Conservation (phyloP, 2,329 filamentous ascomycete genomes). For the Blastomyces gilchristii region DNA sequence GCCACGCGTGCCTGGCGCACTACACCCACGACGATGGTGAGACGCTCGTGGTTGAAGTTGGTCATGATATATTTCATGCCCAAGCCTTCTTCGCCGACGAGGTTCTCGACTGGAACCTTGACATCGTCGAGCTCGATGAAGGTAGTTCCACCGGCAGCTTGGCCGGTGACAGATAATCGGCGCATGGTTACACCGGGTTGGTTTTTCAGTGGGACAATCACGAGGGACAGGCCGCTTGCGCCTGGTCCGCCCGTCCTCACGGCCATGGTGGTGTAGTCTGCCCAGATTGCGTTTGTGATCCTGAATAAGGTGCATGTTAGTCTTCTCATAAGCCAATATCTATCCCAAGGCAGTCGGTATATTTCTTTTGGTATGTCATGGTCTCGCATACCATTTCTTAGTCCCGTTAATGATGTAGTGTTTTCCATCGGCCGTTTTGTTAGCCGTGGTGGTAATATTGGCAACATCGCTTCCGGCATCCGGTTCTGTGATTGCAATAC, state of each 20-base stretch:
- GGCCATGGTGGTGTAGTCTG: conserved; percentile 58
- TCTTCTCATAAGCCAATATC: background rate
- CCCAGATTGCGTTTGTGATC: conserved; percentile 65
- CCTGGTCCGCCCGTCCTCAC: conserved; percentile 61
- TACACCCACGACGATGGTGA: conserved; percentile 54
- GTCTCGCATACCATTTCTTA: conserved; percentile 55
- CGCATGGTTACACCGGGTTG: conserved; percentile 58
- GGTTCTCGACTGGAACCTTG: conserved; percentile 57
- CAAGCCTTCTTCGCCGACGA: conserved; percentile 58
- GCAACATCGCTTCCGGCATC: conserved; percentile 64
- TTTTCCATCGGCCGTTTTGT: conserved; percentile 52
- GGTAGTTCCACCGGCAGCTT: conserved; percentile 57
- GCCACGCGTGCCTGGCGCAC: conserved; percentile 55
- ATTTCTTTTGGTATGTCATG: conserved; percentile 18
- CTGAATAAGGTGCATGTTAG: conserved; percentile 20
- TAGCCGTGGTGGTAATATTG: conserved; percentile 59
- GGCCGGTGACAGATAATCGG: conserved; percentile 55
- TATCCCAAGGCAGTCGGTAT: background rate
- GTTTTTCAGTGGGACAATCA: conserved; percentile 60
- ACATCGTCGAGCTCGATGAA: conserved; percentile 70
- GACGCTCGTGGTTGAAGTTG: conserved; percentile 70
- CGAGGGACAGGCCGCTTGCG: conserved; percentile 51
- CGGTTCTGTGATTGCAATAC: conserved; percentile 72
- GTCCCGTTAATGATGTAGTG: conserved; percentile 62
- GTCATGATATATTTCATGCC: conserved; percentile 69